Evolutionary conservation across 208 protist species (phyloP).

Genomic region (Wallacemonas sp.): DNA sequence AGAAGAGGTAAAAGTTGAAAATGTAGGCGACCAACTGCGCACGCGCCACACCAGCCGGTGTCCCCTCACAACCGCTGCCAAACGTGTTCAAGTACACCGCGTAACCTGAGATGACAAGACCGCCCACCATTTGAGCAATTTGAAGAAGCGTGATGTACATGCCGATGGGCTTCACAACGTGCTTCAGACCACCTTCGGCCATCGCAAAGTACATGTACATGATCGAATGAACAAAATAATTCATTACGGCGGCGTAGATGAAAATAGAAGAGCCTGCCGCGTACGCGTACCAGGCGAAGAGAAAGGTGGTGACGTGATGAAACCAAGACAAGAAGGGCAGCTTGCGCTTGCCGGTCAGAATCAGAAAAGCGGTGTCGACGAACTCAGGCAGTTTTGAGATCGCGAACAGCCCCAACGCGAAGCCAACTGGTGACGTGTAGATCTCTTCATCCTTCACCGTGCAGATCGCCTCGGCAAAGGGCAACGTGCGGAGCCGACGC

Average conservation of each 20-base stretch:
- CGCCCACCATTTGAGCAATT: constrained; percentile 93
- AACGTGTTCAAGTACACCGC: constrained; percentile 35
- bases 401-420: constrained; percentile 76
- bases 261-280: constrained; percentile 47
- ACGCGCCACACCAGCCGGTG: constrained; percentile 30
- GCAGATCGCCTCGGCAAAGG: constrained; percentile 57
- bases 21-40: constrained; percentile 87
- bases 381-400: constrained; percentile 89
- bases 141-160: constrained; percentile 89
- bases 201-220: constrained; percentile 96
- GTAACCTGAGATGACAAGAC: constrained; percentile 75
- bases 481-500: not conserved
- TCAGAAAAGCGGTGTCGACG: constrained; percentile 82
- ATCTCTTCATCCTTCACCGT: constrained; percentile 52
- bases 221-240: constrained; percentile 94
- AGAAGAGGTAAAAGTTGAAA: constrained; percentile 94
- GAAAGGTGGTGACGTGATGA: constrained; percentile 91
- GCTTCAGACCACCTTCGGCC: constrained; percentile 60
- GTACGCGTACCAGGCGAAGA: constrained; percentile 91
- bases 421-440: constrained; percentile 66
- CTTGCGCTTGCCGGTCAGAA: constrained; percentile 63
- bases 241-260: constrained; percentile 85
- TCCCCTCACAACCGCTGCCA: constrained; percentile 35
- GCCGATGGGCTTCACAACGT: constrained; percentile 76
- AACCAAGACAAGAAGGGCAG: constrained; percentile 89